Evolutionary conservation across 208 protist genomes (phyloP).

Genomic region (Trypanosoma caninum): DNA sequence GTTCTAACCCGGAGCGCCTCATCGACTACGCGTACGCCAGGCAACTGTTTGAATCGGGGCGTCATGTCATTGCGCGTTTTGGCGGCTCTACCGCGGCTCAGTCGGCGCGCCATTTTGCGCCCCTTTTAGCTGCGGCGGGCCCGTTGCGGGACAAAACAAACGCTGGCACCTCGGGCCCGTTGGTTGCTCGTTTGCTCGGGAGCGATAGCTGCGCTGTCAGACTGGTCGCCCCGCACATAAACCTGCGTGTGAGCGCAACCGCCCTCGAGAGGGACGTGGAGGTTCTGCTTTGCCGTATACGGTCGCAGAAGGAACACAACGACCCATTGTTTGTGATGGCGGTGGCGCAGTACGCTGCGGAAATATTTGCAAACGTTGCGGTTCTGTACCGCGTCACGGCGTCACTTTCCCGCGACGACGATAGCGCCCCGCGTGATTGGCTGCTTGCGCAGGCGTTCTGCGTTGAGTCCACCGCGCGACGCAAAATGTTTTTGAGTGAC

Average conservation of each 20-base stretch:
- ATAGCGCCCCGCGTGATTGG: constrained; percentile 61
- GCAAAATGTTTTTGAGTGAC: constrained; percentile 37
- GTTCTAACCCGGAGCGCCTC: constrained; percentile 35
- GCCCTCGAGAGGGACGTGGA: constrained; percentile 52
- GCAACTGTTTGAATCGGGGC: constrained; percentile 39
- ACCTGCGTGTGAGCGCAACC: constrained; percentile 43
- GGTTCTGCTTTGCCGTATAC: constrained; percentile 35
- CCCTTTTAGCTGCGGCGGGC: constrained; percentile 24
- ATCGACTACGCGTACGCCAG: constrained; percentile 69
- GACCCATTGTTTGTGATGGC: constrained; percentile 39
- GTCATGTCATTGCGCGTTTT: constrained; percentile 38
- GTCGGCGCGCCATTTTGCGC: constrained; percentile 37
- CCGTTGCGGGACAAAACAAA: background rate
- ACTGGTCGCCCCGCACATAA: constrained; percentile 55
- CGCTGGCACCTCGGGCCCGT: background rate
- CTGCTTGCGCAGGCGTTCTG: constrained; percentile 69
- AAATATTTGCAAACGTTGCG: constrained; percentile 68
- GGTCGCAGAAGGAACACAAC: background rate
- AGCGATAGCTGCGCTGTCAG: constrained; percentile 20
- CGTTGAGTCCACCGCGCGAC: constrained; percentile 38
- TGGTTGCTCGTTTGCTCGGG: constrained; percentile 24
- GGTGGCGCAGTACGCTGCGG: constrained; percentile 51
- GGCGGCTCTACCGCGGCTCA: constrained; percentile 38
- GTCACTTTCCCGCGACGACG: constrained; percentile 49
- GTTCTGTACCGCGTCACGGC: constrained; percentile 72